These are phyloP conservation scores for Quercus ilex DNA, from an alignment of 306 rosid genomes.

Conservation along the genomic window DNA sequence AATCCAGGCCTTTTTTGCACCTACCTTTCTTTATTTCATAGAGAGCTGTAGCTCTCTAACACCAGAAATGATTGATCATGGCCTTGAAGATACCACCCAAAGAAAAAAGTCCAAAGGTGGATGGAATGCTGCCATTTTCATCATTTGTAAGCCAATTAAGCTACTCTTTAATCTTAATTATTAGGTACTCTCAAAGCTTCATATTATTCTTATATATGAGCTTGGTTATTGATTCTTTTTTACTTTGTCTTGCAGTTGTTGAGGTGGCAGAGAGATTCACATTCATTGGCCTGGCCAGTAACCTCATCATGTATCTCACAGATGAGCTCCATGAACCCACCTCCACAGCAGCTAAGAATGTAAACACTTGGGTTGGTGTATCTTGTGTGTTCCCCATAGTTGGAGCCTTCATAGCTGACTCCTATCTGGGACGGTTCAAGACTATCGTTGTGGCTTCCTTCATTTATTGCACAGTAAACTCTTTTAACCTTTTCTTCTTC, in stretches of 20 bases:
- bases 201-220: neutral
- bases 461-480: constrained; percentile 10
- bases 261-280: constrained; percentile 56
- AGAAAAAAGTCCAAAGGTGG: constrained; percentile 31
- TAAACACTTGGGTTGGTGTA: constrained; percentile 51
- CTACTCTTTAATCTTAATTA: too few relatives aligned
- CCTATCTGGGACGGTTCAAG: constrained; percentile 51
- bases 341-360: constrained; percentile 35
- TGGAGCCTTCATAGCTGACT: constrained; percentile 51
- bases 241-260: constrained; percentile 28
- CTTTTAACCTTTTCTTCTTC: too few relatives aligned
- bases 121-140: constrained; percentile 59
- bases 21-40: too few relatives aligned
- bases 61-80: neutral
- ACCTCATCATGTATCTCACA: constrained; percentile 40
- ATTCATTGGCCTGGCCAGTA: constrained; percentile 34
- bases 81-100: neutral
- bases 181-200: neutral
- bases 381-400: constrained; percentile 41
- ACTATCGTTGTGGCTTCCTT: constrained; percentile 32
- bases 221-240: neutral
- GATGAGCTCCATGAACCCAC: constrained; percentile 23
- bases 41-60: too few relatives aligned
- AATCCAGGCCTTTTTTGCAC: neutral
- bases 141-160: constrained; percentile 33